Percentiles rank a stretch among this genome's conserved stretches.
These are phyloP conservation scores for Filosporella fistucella DNA, from an alignment of 495 filamentous ascomycete species.

Conservation along the genomic window DNA sequence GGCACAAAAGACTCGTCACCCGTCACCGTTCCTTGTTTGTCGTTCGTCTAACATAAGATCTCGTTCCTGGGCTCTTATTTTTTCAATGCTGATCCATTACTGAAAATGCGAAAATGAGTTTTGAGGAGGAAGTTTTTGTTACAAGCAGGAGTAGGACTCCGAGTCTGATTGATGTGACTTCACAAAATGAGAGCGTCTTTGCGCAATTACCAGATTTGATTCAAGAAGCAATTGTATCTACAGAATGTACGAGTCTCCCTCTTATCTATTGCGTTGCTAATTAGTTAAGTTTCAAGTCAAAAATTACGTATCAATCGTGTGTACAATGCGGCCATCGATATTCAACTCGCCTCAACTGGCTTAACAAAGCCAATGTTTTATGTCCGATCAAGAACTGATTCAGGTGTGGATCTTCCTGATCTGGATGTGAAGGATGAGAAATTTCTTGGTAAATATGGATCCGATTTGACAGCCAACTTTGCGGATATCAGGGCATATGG, in stretches of 20 bases:
- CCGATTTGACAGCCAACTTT: constrained; percentile 21
- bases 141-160: constrained; percentile 20
- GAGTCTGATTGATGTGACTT: constrained; percentile 17
- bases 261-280: constrained; percentile 5
- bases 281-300: constrained; percentile 16
- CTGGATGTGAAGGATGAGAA: constrained; percentile 18
- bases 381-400: constrained; percentile 15
- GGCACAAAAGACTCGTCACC: no score
- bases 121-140: constrained; percentile 13
- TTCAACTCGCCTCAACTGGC: constrained; percentile 1
- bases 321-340: constrained; percentile 12
- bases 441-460: constrained; percentile 18
- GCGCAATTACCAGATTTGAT: constrained; percentile 19
- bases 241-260: constrained; percentile 16
- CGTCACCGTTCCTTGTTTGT: no score
- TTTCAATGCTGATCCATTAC: no score
- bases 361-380: constrained; percentile 15
- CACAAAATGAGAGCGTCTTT: constrained; percentile 15
- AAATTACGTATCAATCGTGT: constrained; percentile 14
- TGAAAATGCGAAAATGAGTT: constrained; percentile 9
- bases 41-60: neutral
- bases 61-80: neutral
- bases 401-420: constrained; percentile 21
- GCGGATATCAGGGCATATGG: constrained; percentile 21
- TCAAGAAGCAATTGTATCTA: constrained; percentile 22